A percentile compares a stretch with the other conserved stretches of the same genome.
phyloP scores from a whole-genome alignment of 2,329 filamentous ascomycete genomes.

The Shiraia bambusicola region DNA sequence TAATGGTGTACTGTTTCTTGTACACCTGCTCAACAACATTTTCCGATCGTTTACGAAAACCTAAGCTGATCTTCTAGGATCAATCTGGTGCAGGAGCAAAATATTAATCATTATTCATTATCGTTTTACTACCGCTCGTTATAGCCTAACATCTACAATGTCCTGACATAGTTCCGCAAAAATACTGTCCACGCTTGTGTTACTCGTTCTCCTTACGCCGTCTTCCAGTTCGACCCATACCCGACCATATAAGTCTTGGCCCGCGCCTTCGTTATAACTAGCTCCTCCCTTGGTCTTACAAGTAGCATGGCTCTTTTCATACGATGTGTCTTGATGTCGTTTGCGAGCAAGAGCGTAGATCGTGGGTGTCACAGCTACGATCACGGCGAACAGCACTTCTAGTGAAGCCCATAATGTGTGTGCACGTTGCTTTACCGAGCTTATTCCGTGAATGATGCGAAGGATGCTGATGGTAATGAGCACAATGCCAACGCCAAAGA shows the following conservation, averaged over 20 bases:
- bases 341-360: conserved; percentile 19
- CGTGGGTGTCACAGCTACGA: conserved; percentile 20
- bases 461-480: conserved; percentile 19
- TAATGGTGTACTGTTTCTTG: no score
- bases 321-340: conserved; percentile 9
- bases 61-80: no score
- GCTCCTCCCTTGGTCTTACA: conserved; percentile 5
- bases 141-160: conserved; percentile 3
- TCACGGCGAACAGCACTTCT: conserved; percentile 15
- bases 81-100: no score
- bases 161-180: conserved; percentile 9
- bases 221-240: conserved; percentile 17
- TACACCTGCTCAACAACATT: no score
- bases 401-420: conserved; percentile 21
- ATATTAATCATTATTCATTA: no score
- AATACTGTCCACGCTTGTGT: conserved; percentile 11
- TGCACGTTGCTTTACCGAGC: conserved; percentile 12
- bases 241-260: conserved; percentile 4
- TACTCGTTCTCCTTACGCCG: conserved; percentile 6
- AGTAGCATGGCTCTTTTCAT: conserved; percentile 11
- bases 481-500: conserved; percentile 21
- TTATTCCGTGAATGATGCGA: conserved; percentile 14
- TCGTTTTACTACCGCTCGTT: neutral
- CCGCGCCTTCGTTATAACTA: conserved; percentile 1
- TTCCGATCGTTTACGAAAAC: no score